phyloP scores from a whole-genome alignment of 805 yeast genomes.

The Saccharomycopsis amapae region DNA sequence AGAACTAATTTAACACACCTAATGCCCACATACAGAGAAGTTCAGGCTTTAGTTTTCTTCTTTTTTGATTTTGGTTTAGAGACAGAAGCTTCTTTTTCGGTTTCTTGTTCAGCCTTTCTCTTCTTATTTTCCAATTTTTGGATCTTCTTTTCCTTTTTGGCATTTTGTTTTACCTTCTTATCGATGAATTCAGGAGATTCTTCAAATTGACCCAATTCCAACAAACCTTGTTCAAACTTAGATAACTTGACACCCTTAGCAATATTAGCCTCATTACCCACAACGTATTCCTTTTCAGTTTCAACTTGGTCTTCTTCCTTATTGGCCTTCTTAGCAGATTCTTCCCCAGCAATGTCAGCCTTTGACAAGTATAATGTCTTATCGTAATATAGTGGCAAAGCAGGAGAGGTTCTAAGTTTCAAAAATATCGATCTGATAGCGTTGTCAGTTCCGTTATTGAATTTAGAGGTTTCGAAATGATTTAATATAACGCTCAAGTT shows the following conservation, averaged over 20 bases:
- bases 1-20: too few relatives aligned
- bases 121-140: constrained; percentile 13
- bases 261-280: constrained; percentile 29
- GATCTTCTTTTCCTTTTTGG: background rate
- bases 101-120: constrained; percentile 14
- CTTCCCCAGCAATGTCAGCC: constrained; percentile 31
- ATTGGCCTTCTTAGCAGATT: constrained; percentile 24
- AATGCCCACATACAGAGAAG: too few relatives aligned
- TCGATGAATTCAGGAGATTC: constrained; percentile 57
- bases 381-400: constrained; percentile 73
- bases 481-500: constrained; percentile 52
- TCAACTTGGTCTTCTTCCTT: constrained; percentile 24
- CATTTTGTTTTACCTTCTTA: constrained; percentile 30
- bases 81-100: background rate
- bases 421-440: constrained; percentile 52
- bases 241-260: constrained; percentile 40
- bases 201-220: constrained; percentile 76
- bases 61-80: background rate
- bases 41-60: background rate
- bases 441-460: constrained; percentile 11
- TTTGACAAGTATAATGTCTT: constrained; percentile 30
- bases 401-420: constrained; percentile 68
- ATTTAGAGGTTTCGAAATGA: constrained; percentile 32
- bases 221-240: constrained; percentile 66
- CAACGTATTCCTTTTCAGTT: constrained; percentile 23